Evolutionary conservation across 495 filamentous ascomycete species (phyloP), one percentile per base, ranked within the genome.

Genomic region (Neurospora sp.): DNA sequence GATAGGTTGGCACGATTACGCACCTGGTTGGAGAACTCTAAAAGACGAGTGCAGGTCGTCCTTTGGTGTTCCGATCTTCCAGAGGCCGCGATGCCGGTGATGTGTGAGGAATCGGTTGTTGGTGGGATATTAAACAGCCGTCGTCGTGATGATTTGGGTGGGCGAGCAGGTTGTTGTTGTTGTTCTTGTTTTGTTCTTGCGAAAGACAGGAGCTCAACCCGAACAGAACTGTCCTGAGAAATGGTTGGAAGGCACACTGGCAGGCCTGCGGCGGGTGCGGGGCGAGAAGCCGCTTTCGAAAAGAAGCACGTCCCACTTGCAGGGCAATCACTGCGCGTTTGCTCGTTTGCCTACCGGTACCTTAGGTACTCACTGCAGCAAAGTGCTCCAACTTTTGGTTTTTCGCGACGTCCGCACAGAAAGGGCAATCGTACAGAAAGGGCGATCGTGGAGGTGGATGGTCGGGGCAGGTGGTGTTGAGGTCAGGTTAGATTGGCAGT

Each of bases 21-120:
- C 48, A 72, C 70, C 27, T 69, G 72, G 72, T 37, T 68, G 70
- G 72, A 71, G 74, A 73, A 79, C 73, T 70, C 71, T 72, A 66
- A 72, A 76, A 77, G 78, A 77, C 80, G 79, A 78, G 80, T 81
- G 80, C 80, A 82, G 80, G 80, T 79, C 79, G 79, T 70, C 78
- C 74, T 73, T 40, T 40, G 71, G 40, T 66, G 71, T 75, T 74
- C 72, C 46, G 22, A 37, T 66, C 27, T 35, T 66, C 14, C 53
- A 66, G 53, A 66, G 27, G 53, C 53, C 27, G 53, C 53, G 14
- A 66, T 66, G 53, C 53, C 53, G 53, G 27, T 31, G 53, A 10
- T 66, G 27, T 3, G 22, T 66, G 27, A 66, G 27, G 18, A 5
- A 35, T 37, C 53, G 53, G 22, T 8, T 61, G 53, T 61, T 35